Conservation (phyloP, 2,329 filamentous ascomycete genomes). For the Arthrobotrys musiformis region DNA sequence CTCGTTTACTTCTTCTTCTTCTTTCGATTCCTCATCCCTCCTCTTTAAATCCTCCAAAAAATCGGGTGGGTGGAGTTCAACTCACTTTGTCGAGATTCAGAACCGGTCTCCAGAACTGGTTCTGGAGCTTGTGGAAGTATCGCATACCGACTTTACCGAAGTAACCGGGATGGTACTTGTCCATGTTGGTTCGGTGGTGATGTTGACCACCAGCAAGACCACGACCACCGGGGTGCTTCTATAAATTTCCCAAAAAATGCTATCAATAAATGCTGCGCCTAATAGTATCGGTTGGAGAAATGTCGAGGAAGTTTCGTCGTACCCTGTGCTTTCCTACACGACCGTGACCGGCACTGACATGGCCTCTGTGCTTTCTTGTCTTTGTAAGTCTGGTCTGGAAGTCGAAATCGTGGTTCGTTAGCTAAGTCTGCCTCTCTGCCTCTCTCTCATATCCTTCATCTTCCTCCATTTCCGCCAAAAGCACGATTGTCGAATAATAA, state of each 20-base stretch:
- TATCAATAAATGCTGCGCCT: constrained; percentile 6
- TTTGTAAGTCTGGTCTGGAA: constrained; percentile 60
- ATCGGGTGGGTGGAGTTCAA: constrained; percentile 35
- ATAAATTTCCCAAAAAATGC: neutral
- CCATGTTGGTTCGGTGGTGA: constrained; percentile 93
- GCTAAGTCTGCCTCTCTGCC: constrained; percentile 8
- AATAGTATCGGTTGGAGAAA: neutral
- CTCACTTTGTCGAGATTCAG: constrained; percentile 98
- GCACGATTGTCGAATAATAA: constrained; percentile 1
- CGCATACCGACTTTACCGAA: constrained; percentile 97
- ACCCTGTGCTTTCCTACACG: constrained; percentile 72
- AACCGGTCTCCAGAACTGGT: constrained; percentile 97
- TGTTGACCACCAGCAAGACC: constrained; percentile 98
- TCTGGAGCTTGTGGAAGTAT: constrained; percentile 95
- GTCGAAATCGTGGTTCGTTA: constrained; percentile 43
- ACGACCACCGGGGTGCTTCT: constrained; percentile 74
- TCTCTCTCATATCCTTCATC: constrained; percentile 4
- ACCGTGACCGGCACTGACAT: constrained; percentile 98
- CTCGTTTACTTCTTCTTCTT: neutral
- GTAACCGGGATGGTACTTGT: constrained; percentile 98
- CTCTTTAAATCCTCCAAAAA: constrained; percentile 16
- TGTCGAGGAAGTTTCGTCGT: neutral
- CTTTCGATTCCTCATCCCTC: neutral
- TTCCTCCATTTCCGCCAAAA: constrained; percentile 6
- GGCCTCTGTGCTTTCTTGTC: constrained; percentile 74